Base-by-base conservation (phyloP, 768 basidiomycete genomes). In the Psilocybe tampanensis region DNA sequence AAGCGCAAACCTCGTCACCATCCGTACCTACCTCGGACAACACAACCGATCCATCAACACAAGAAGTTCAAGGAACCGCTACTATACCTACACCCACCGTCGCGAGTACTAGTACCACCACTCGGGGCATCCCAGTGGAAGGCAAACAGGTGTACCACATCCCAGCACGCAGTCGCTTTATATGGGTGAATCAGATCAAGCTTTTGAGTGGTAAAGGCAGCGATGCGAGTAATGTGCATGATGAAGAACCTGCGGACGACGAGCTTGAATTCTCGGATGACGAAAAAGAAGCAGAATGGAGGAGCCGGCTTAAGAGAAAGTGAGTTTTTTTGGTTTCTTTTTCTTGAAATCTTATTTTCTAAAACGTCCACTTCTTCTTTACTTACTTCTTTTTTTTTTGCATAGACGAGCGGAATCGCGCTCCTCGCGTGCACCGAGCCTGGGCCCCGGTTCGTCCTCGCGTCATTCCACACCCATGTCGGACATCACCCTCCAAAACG, bases 261-360 rank as follows among this genome's bases (percentile, higher is more conserved):
- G 96, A 98, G 67, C 66, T 92, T 26, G 96, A 98, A 68, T 98
- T 95, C 72, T 94, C 92, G 2, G 96, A 98, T 62, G 96, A 98
- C 63, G 96, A 98, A 69, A 81, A 87, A 53, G 96, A 98, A 70
- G 84, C 85, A 17, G 86, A 85, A 24, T 81, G 87, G 67, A 91
- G 82, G 73, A 76, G 82, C 50, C 75, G 75, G 47, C 65, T 81
- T 44, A 90, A 88, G 65, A 77, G 79, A 62, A 86, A 79, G 88
- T 88, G 59, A 48, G 81, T 67, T 57, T 23, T 18, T 47, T 8
- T 52, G 55, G 47, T 8, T 58, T 18, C 41, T 52, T n/a, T 42
- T 19, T 39, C 36, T 43, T 29, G 21, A 18, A 47, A 8, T 32
- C 17, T 39, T 11, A 15, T 22, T 32, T 26, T n/a, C 19, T 18